These are phyloP conservation scores for Aspergillus sp. DNA, from an alignment of 2,329 filamentous ascomycete species.

Conservation along the genomic window DNA sequence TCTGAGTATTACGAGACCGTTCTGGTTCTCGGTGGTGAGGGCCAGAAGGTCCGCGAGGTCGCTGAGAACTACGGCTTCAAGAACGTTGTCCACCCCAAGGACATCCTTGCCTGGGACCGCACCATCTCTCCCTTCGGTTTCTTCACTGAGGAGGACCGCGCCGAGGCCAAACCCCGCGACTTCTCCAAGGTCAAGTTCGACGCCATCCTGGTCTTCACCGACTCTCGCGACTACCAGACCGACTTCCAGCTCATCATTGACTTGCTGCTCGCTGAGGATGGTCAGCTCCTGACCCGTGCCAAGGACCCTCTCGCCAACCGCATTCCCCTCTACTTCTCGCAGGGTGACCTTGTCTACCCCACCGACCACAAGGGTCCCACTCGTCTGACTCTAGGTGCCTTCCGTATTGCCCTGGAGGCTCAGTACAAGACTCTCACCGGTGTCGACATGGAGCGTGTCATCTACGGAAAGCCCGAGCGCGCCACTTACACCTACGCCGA, in stretches of 20 bases:
- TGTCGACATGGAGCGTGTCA: conserved; percentile 67
- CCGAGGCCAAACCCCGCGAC: conserved; percentile 63
- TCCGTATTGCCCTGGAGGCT: conserved; percentile 68
- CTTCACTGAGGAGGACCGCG: conserved; percentile 64
- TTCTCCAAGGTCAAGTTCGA: conserved; percentile 69
- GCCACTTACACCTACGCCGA: conserved; percentile 78
- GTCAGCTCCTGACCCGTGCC: conserved; percentile 59
- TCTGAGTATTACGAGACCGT: conserved; percentile 74
- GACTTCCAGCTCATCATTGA: conserved; percentile 76
- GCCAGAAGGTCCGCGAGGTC: conserved; percentile 68
- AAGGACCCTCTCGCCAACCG: conserved; percentile 61
- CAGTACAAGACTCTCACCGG: conserved; percentile 62
- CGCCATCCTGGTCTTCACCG: conserved; percentile 70
- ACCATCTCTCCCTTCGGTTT: conserved; percentile 65
- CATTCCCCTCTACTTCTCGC: conserved; percentile 71
- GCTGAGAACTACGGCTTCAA: conserved; percentile 71
- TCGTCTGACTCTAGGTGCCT: conserved; percentile 69
- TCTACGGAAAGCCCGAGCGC: conserved; percentile 70
- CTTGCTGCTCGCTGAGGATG: conserved; percentile 63
- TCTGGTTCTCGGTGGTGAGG: conserved; percentile 70
- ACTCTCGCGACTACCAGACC: conserved; percentile 68
- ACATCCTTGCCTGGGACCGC: conserved; percentile 66
- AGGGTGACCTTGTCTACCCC: conserved; percentile 61
- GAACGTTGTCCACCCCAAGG: conserved; percentile 68
- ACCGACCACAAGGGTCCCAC: conserved; percentile 59